Evolutionary conservation across 129 eudicot species (phyloP).

Genomic region (Flaveria ramosissima): DNA sequence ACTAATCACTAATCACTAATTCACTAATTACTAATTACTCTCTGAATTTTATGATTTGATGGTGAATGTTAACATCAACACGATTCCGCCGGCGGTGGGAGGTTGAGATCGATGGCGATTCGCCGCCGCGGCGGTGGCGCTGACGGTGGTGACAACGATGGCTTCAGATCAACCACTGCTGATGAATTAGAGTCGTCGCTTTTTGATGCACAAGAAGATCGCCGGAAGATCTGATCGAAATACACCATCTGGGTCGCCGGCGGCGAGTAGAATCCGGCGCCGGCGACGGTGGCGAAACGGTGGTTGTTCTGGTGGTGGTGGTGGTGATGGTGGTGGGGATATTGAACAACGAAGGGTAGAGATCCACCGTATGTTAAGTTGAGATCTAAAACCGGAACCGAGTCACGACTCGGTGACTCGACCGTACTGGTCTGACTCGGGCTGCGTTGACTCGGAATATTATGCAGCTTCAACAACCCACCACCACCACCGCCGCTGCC

Average conservation of each 20-base stretch:
- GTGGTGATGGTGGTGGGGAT: slow-evolving; percentile 14
- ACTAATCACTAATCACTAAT: too few relatives aligned
- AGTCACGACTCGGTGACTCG: slow-evolving; percentile 51
- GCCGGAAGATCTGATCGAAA: slow-evolving; percentile 32
- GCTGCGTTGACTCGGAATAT: slow-evolving; percentile 30
- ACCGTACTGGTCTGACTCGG: slow-evolving; percentile 66
- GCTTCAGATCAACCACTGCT: slow-evolving; percentile 50
- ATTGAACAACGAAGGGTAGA: slow-evolving; percentile 19
- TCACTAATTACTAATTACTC: slow-evolving; percentile 25
- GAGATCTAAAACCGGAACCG: slow-evolving; percentile 40
- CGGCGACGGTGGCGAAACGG: background rate
- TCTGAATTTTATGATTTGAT: background rate
- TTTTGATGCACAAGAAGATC: slow-evolving; percentile 31
- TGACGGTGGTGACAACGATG: slow-evolving; percentile 11
- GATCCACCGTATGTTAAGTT: slow-evolving; percentile 36
- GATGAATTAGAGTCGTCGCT: slow-evolving; percentile 68
- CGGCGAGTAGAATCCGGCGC: slow-evolving; percentile 21
- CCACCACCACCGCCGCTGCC: background rate
- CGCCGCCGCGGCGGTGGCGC: slow-evolving; percentile 25
- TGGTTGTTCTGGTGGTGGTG: slow-evolving; percentile 21
- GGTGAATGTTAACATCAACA: background rate
- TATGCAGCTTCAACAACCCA: slow-evolving; percentile 16
- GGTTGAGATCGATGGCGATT: slow-evolving; percentile 54
- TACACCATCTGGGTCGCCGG: slow-evolving; percentile 40
- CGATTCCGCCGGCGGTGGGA: slow-evolving; percentile 44